Evolutionary conservation across 768 basidiomycete genomes (phyloP).

Genomic region (Piloderma croceum): DNA sequence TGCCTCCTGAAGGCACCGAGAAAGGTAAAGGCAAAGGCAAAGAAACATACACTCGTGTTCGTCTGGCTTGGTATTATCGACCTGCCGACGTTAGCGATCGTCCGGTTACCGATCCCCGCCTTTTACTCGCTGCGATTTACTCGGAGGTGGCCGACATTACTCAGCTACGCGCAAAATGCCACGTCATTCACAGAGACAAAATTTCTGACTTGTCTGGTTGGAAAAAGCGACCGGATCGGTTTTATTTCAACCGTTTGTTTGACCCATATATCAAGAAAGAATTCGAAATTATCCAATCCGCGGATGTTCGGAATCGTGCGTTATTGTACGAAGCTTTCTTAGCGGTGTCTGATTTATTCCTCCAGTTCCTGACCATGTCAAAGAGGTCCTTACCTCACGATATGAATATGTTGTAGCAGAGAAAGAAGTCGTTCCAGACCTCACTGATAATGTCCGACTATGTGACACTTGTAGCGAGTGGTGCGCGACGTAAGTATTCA

Average conservation of each 20-base stretch:
- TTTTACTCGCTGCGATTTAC: slow-evolving; percentile 93
- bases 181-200: slow-evolving; percentile 92
- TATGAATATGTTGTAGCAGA: slow-evolving; percentile 97
- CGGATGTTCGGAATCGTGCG: slow-evolving; percentile 86
- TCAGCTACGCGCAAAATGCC: slow-evolving; percentile 88
- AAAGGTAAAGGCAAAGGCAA: slow-evolving; percentile 63
- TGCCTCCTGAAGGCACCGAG: slow-evolving; percentile 69
- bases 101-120: slow-evolving; percentile 81
- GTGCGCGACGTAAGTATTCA: slow-evolving; percentile 71
- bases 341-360: neutral
- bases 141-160: slow-evolving; percentile 93
- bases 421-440: slow-evolving; percentile 86
- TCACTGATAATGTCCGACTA: slow-evolving; percentile 78
- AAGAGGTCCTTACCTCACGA: slow-evolving; percentile 66
- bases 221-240: slow-evolving; percentile 92
- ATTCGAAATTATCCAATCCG: slow-evolving; percentile 89
- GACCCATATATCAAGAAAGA: slow-evolving; percentile 98
- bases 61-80: slow-evolving; percentile 95
- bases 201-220: slow-evolving; percentile 88
- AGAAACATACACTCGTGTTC: slow-evolving; percentile 74
- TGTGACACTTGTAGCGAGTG: slow-evolving; percentile 85
- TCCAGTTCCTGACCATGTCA: slow-evolving; percentile 76
- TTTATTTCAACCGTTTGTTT: slow-evolving; percentile 93
- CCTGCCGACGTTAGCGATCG: slow-evolving; percentile 94
- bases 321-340: slow-evolving; percentile 18